Conservation (phyloP, 192 early-diverging fungal species). For the Rhizophagus sp. region DNA sequence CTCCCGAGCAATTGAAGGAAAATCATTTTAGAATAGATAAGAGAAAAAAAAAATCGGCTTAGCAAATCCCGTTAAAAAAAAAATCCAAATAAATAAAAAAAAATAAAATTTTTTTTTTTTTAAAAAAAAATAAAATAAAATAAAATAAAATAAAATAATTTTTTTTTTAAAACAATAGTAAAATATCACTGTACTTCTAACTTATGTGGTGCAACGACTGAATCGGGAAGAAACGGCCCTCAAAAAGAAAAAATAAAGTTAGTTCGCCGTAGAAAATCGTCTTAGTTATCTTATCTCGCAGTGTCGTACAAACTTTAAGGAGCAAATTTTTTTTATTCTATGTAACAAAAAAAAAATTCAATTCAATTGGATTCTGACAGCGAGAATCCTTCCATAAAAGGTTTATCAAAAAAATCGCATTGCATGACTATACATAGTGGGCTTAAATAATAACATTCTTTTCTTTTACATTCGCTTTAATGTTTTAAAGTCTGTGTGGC, state of each 20-base stretch:
- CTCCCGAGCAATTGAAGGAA: not conserved
- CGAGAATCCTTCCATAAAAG: not conserved
- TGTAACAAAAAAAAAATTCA: not conserved
- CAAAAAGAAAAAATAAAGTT: not conserved
- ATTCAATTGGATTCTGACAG: conserved; percentile 15
- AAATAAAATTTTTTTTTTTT: not conserved
- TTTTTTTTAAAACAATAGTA: not conserved
- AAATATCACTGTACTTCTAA: not conserved
- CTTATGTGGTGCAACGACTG: not conserved
- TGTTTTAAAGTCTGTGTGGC: not conserved
- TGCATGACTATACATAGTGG: conserved; percentile 11
- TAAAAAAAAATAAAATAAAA: no score
- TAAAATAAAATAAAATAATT: no score
- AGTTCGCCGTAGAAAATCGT: not conserved
- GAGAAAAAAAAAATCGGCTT: not conserved
- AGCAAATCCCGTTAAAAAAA: not conserved
- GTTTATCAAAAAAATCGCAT: conserved; percentile 30
- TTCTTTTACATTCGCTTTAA: not conserved
- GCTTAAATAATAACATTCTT: not conserved
- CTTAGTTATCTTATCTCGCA: conserved; percentile 29
- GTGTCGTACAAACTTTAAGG: conserved; percentile 3
- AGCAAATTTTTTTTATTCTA: not conserved
- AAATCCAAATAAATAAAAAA: not conserved
- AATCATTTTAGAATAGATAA: not conserved
- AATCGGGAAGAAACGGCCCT: conserved; percentile 5